Conservation (phyloP, 2,329 filamentous ascomycete species). For the Phyllosticta citribraziliensis region DNA sequence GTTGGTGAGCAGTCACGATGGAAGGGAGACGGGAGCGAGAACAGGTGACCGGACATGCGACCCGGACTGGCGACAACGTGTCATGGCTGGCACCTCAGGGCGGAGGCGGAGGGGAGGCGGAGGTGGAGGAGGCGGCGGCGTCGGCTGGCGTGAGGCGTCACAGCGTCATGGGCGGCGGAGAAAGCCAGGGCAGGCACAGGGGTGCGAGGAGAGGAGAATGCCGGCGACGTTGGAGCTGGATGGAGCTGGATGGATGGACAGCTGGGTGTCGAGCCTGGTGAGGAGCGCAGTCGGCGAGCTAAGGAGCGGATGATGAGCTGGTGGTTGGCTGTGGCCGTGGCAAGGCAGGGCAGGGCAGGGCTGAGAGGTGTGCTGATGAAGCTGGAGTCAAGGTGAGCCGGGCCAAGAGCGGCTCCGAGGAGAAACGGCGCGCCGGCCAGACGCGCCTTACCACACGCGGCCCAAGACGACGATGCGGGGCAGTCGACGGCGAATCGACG, state of each 20-base stretch:
- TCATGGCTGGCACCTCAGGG: not conserved
- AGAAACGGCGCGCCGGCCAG: conserved; percentile 5
- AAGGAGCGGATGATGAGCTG: not conserved
- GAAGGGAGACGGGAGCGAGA: not conserved
- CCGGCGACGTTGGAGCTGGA: not conserved
- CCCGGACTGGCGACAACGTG: conserved; percentile 8
- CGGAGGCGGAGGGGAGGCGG: not conserved
- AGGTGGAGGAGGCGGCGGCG: conserved; percentile 2
- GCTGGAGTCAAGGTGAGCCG: not conserved
- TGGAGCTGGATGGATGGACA: not conserved
- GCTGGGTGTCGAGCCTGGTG: not conserved
- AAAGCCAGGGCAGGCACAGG: not conserved
- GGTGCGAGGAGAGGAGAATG: not conserved
- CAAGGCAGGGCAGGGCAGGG: not conserved
- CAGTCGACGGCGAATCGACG: not conserved
- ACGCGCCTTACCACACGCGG: conserved; percentile 1
- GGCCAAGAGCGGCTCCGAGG: conserved; percentile 1
- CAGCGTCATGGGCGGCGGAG: conserved; percentile 4
- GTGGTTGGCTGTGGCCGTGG: not conserved
- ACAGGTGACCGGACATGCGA: conserved; percentile 6
- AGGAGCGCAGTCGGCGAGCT: not conserved
- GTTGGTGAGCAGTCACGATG: not conserved
- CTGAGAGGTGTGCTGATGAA: not conserved
- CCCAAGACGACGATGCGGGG: not conserved
- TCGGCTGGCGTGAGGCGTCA: not conserved